phyloP scores from a whole-genome alignment of 2,329 filamentous ascomycete genomes.

The Leptographium galeiforme region DNA sequence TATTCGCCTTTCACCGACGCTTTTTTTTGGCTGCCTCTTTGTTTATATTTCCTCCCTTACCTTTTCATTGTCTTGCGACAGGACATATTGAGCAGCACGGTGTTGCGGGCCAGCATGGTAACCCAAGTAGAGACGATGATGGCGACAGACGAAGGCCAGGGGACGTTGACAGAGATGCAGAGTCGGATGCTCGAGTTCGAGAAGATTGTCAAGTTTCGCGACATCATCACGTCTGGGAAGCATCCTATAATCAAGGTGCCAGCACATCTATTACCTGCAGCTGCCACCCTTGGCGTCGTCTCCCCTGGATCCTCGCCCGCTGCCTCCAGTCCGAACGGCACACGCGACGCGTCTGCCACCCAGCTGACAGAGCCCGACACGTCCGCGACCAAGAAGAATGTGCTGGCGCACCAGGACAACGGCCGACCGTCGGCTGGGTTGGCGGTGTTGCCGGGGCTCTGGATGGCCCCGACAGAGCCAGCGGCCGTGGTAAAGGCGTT shows the following conservation, averaged over 20 bases:
- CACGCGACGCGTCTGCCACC: background rate
- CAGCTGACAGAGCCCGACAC: background rate
- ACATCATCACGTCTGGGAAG: constrained; percentile 66
- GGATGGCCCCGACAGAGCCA: background rate
- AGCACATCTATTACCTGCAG: constrained; percentile 19
- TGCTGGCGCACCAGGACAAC: constrained; percentile 23
- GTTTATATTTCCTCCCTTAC: background rate
- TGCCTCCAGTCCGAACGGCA: constrained; percentile 3
- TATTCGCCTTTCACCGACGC: background rate
- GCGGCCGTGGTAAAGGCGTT: background rate
- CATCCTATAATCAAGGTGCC: constrained; percentile 50
- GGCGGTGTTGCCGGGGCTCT: constrained; percentile 5
- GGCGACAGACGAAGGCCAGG: background rate
- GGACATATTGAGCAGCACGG: background rate
- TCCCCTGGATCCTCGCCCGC: constrained; percentile 3
- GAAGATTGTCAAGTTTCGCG: constrained; percentile 68
- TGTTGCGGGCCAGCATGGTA: constrained; percentile 8
- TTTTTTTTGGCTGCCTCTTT: background rate
- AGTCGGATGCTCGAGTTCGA: constrained; percentile 57
- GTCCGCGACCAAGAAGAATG: constrained; percentile 11
- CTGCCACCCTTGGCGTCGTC: background rate
- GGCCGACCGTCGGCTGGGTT: constrained; percentile 20
- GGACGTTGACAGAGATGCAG: constrained; percentile 28
- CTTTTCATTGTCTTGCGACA: background rate
- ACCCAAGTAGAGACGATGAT: constrained; percentile 7